Evolutionary conservation across 768 basidiomycete species (phyloP).

Genomic region (Pulveroboletus sp.): DNA sequence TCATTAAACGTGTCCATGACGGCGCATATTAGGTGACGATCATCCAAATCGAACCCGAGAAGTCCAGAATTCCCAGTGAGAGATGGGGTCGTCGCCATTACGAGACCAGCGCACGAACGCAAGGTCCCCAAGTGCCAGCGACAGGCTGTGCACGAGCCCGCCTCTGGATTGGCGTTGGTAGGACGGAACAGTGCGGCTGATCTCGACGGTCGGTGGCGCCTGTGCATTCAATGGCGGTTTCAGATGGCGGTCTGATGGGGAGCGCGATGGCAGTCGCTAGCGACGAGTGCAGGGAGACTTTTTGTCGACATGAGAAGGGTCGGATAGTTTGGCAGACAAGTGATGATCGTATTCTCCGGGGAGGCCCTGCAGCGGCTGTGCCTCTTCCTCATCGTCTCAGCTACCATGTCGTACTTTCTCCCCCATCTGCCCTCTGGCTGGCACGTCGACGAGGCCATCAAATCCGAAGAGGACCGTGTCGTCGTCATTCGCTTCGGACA

Average conservation of each 20-base stretch:
- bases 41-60: background rate
- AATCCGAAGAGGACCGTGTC: slow-evolving; percentile 93
- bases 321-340: background rate
- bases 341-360: background rate
- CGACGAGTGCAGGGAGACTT: too few species aligned
- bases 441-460: slow-evolving; percentile 99
- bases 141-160: too few species aligned
- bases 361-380: background rate
- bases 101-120: too few species aligned
- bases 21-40: background rate
- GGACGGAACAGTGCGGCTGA: too few species aligned
- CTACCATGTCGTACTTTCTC: slow-evolving; percentile 82
- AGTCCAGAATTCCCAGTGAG: background rate
- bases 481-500: slow-evolving; percentile 94
- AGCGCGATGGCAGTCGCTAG: too few species aligned
- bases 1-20: slow-evolving; percentile 7
- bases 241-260: too few species aligned
- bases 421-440: slow-evolving; percentile 88
- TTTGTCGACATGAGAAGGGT: background rate
- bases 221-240: too few species aligned
- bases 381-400: background rate
- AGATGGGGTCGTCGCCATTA: background rate
- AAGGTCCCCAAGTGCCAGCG: too few species aligned
- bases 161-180: too few species aligned
- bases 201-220: too few species aligned